Base-by-base conservation (phyloP, 495 filamentous ascomycete genomes). In the Podospora fimiseda region DNA sequence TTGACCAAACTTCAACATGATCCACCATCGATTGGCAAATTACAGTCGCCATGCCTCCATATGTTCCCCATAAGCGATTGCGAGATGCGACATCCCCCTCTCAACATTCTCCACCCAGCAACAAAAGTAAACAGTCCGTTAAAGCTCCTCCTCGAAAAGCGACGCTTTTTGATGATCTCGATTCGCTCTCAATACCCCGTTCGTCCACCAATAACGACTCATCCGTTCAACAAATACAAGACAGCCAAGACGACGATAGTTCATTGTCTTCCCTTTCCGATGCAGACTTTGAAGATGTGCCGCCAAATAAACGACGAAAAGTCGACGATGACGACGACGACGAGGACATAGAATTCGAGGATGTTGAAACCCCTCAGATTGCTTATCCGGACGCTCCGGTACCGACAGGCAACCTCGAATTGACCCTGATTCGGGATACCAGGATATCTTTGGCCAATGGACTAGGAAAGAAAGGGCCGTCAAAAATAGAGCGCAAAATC, bases 301-400 rank as follows among this genome's bases (percentile, higher is more conserved):
- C 59, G 38, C 40, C 46, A n/a, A 14, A 4, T 7, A 65, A 61
- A 40, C 55, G 49, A 43, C 60, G 27, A 37, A 14, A 66, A 59
- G 48, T 7, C 51, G 4, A 51, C 52, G 74, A 81, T 0, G 76
- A 81, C 2, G 82, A 82, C 2, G 75, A 78, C 0, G 85, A 91
- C 21, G 86, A 87, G 24, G 84, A 83, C 40, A 75, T 89, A 48
- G 87, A 94, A 57, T 96, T 93, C 76, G 92, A 96, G 72, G 89
- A 96, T 71, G 90, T 92, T 21, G 74, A 79, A 21, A 63, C 77
- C 18, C 64, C 55, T 2, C 48, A 52, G 9, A 24, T 60, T 38
- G 15, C 51, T 54, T 7, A 63, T 47, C 56, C 37, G 21, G 50
- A 64, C 21, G 53, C 43, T 2, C 62, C 58, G 0, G 40, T 44